These are phyloP conservation scores for Cantharellus cinnabarinus DNA, from an alignment of 768 basidiomycete genomes.

Conservation along the genomic window DNA sequence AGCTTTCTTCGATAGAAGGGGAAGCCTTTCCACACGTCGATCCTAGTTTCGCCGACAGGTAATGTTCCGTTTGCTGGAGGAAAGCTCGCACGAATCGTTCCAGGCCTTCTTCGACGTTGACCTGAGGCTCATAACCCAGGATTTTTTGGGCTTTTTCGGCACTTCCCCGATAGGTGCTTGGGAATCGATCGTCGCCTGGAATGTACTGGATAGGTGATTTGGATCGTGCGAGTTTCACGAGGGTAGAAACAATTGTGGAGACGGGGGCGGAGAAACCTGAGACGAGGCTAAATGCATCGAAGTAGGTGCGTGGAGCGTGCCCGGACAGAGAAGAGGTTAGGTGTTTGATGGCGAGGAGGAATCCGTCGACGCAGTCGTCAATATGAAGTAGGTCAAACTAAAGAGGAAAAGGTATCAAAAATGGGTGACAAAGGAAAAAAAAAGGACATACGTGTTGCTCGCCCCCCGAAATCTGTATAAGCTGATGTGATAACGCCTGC, in stretches of 20 bases:
- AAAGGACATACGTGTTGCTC: too few relatives aligned
- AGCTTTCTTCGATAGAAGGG: too few relatives aligned
- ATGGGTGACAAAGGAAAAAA: too few relatives aligned
- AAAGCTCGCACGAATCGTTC: slow-evolving; percentile 9
- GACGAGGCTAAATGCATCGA: too few relatives aligned
- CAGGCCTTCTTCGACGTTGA: slow-evolving; percentile 13
- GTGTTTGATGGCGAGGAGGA: too few relatives aligned
- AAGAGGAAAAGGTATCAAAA: too few relatives aligned
- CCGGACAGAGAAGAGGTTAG: too few relatives aligned
- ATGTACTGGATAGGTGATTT: slow-evolving; percentile 14
- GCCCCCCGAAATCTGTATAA: too few relatives aligned
- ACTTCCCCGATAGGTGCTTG: not conserved
- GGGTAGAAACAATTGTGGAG: slow-evolving; percentile 12
- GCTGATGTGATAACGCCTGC: too few relatives aligned
- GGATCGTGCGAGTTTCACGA: slow-evolving; percentile 12
- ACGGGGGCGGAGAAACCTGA: slow-evolving; percentile 6
- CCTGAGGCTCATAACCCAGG: slow-evolving; percentile 13
- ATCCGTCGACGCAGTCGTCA: too few relatives aligned
- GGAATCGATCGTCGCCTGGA: slow-evolving; percentile 3
- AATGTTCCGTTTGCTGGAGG: not conserved
- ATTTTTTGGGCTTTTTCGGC: slow-evolving; percentile 4
- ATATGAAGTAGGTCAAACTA: too few relatives aligned
- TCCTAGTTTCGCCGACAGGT: not conserved
- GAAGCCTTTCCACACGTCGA: not conserved
- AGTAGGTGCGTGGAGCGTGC: too few relatives aligned